These are phyloP conservation scores for Centrapalus pauciflorus DNA, from an alignment of 129 eudicot genomes.

Conservation along the genomic window DNA sequence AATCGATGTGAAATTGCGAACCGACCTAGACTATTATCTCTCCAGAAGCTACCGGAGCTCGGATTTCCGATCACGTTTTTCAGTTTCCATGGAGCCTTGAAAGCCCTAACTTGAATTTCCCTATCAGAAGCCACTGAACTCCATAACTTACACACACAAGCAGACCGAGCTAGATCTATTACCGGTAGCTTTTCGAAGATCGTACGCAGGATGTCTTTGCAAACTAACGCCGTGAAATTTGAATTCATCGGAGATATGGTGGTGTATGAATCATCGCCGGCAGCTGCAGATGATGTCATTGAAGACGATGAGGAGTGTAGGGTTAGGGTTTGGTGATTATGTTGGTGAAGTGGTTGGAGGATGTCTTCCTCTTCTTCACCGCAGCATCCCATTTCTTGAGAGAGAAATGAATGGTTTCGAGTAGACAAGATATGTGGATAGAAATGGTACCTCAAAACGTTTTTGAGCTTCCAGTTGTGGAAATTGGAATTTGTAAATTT, in stretches of 20 bases:
- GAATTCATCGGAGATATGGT: conserved; percentile 78
- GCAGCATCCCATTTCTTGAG: conserved; percentile 41
- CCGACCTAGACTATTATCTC: conserved; percentile 47
- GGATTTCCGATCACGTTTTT: conserved; percentile 65
- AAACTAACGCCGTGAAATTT: conserved; percentile 51
- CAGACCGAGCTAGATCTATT: conserved; percentile 66
- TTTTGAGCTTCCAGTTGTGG: too few relatives aligned
- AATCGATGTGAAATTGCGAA: conserved; percentile 83
- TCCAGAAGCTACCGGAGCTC: conserved; percentile 77
- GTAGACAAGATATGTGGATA: conserved; percentile 5
- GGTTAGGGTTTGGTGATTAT: conserved; percentile 24
- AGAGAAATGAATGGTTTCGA: background rate
- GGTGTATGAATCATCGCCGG: background rate
- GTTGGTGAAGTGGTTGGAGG: conserved; percentile 35
- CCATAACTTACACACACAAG: conserved; percentile 82
- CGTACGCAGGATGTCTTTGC: conserved; percentile 55
- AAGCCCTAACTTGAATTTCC: conserved; percentile 59
- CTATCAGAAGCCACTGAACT: conserved; percentile 62
- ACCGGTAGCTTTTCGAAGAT: conserved; percentile 68
- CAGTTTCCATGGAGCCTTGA: conserved; percentile 69
- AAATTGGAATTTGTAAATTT: too few relatives aligned
- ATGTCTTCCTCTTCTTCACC: conserved; percentile 48
- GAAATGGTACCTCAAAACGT: background rate
- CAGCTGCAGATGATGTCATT: background rate
- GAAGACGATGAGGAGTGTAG: conserved; percentile 22